Conservation (phyloP, 2,329 filamentous ascomycete species). For the Rugonectria rugulosa region DNA sequence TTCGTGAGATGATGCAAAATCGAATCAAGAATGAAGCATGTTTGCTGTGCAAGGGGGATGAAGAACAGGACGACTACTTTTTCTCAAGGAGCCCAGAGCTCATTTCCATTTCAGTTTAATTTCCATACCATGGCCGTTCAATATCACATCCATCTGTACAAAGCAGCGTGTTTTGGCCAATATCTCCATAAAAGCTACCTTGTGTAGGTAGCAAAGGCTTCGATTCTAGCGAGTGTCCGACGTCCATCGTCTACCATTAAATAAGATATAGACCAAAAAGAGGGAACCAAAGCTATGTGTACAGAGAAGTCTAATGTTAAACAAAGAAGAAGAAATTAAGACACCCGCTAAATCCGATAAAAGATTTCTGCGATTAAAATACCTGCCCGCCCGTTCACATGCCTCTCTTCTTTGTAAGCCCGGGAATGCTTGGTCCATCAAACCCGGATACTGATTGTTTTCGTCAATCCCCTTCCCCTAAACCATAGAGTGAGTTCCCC, state of each 20-base stretch:
- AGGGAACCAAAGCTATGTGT: slow-evolving; percentile 19
- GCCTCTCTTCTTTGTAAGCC: not conserved
- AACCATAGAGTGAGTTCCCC: slow-evolving; percentile 30
- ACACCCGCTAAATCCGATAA: slow-evolving; percentile 15
- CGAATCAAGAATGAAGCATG: not conserved
- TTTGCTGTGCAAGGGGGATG: not conserved
- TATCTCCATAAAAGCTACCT: not conserved
- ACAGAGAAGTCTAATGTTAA: slow-evolving; percentile 23
- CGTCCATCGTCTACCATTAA: slow-evolving; percentile 37
- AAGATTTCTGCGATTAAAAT: slow-evolving; percentile 22
- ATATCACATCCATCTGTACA: not conserved
- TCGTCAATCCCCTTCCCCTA: slow-evolving; percentile 27
- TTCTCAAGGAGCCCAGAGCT: slow-evolving; percentile 7
- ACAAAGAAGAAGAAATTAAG: too few species aligned
- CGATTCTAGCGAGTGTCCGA: slow-evolving; percentile 34
- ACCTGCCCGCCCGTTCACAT: slow-evolving; percentile 3
- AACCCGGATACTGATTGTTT: slow-evolving; percentile 30
- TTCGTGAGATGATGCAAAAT: not conserved
- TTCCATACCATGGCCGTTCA: not conserved
- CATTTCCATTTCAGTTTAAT: slow-evolving; percentile 4
- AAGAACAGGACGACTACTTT: not conserved
- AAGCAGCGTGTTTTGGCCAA: too few species aligned
- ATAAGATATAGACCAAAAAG: slow-evolving; percentile 32
- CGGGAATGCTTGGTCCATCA: not conserved
- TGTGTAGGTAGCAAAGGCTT: slow-evolving; percentile 2